phyloP scores from a whole-genome alignment of 2,329 filamentous ascomycete species.

The Cercospora citrullina region DNA sequence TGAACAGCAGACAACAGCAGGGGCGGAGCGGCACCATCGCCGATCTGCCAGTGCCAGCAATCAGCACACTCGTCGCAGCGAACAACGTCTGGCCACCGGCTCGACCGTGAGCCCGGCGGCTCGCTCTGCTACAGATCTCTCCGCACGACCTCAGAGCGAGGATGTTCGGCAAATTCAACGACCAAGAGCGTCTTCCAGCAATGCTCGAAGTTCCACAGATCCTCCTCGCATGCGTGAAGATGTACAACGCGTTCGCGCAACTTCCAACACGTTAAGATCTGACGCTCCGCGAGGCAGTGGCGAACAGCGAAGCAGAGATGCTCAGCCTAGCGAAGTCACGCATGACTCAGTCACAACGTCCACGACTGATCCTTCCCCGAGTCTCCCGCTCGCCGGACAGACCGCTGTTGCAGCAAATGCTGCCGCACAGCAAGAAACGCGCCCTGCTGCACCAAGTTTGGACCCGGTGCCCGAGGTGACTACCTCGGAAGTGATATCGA shows the following conservation, averaged over 20 bases:
- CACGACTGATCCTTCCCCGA: neutral
- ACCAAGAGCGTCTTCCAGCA: conserved; percentile 43
- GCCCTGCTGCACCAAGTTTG: conserved; percentile 28
- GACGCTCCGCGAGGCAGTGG: neutral
- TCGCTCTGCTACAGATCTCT: conserved; percentile 67
- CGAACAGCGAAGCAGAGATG: conserved; percentile 15
- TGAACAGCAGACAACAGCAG: conserved; percentile 40
- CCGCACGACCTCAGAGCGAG: conserved; percentile 36
- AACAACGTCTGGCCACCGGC: conserved; percentile 37
- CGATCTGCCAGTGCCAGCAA: conserved; percentile 48
- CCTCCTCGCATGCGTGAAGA: conserved; percentile 35
- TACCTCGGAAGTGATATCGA: conserved; percentile 51
- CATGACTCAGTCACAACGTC: conserved; percentile 11
- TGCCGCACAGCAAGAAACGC: conserved; percentile 21
- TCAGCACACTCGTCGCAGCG: conserved; percentile 36
- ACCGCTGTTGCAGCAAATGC: conserved; percentile 18
- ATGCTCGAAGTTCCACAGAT: conserved; percentile 48
- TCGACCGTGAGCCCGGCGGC: conserved; percentile 48
- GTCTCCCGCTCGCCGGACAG: conserved; percentile 2
- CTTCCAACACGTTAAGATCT: conserved; percentile 18
- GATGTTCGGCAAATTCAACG: conserved; percentile 23
- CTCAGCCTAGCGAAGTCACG: conserved; percentile 4
- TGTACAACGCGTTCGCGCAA: conserved; percentile 25
- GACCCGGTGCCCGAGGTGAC: conserved; percentile 41
- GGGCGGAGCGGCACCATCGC: conserved; percentile 35